These are phyloP conservation scores for Bolboschoenus planiculmis DNA, from an alignment of 176 grass and related monocot species.

Conservation along the genomic window DNA sequence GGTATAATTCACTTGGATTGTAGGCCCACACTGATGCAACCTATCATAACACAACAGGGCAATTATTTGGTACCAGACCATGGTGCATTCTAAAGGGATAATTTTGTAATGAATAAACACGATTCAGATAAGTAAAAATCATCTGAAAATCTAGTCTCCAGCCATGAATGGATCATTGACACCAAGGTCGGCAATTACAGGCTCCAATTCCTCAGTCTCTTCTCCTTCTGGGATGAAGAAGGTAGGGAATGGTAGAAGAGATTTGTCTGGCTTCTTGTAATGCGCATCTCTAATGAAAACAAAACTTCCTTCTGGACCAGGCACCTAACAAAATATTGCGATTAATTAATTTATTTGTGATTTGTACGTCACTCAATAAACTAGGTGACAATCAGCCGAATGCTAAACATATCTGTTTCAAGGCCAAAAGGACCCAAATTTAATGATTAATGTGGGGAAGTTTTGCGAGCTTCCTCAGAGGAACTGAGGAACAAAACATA, in stretches of 20 bases:
- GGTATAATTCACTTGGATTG: background rate
- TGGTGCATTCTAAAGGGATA: background rate
- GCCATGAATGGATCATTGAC: conserved; percentile 82
- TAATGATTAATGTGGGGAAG: background rate
- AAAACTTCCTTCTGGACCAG: conserved; percentile 89
- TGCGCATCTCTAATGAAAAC: conserved; percentile 84
- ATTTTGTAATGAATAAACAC: conserved; percentile 9
- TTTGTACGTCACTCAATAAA: background rate
- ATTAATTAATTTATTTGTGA: background rate
- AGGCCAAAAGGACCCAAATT: background rate
- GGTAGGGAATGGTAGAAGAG: conserved; percentile 79
- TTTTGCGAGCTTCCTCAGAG: background rate
- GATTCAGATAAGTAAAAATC: conserved; percentile 11
- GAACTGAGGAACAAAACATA: background rate
- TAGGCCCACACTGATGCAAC: background rate
- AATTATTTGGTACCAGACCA: background rate
- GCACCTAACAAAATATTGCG: conserved; percentile 49
- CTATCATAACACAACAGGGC: conserved; percentile 1
- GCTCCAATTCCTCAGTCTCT: conserved; percentile 42
- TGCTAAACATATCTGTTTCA: background rate
- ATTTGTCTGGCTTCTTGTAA: conserved; percentile 78
- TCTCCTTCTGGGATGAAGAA: conserved; percentile 56
- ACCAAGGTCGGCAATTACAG: conserved; percentile 58
- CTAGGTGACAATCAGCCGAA: background rate
- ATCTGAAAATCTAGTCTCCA: conserved; percentile 42